Percentiles rank a stretch among this genome's conserved stretches.
phyloP scores from a whole-genome alignment of 805 yeast species.

The Candida loeiensis region DNA sequence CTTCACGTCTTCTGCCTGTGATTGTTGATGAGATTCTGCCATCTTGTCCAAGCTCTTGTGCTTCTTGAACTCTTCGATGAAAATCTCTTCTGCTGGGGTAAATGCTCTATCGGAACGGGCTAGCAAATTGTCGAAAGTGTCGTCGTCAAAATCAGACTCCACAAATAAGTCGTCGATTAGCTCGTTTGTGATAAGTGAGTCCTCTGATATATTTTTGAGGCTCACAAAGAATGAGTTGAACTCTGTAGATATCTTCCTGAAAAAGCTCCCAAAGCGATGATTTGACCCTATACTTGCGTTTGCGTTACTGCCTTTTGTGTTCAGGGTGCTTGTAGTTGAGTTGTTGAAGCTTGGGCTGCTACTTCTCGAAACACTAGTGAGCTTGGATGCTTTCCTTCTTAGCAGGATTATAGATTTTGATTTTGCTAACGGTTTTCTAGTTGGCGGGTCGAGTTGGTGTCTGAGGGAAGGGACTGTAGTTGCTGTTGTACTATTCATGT shows the following conservation, averaged over 20 bases:
- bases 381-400: conserved; percentile 5
- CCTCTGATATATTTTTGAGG: conserved; percentile 46
- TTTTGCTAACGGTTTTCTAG: background rate
- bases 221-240: conserved; percentile 32
- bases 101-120: conserved; percentile 17
- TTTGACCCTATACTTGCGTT: background rate
- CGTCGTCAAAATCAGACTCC: conserved; percentile 31
- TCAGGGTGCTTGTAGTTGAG: background rate
- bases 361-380: background rate
- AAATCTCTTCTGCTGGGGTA: conserved; percentile 28
- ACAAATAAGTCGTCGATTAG: conserved; percentile 49
- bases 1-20: conserved; percentile 12
- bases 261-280: conserved; percentile 16
- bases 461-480: background rate
- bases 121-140: conserved; percentile 19
- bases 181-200: conserved; percentile 47
- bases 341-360: background rate
- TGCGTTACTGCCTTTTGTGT: background rate
- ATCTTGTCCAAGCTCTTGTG: conserved; percentile 31
- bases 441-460: conserved; percentile 1
- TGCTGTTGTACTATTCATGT: background rate
- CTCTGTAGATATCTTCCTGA: conserved; percentile 38
- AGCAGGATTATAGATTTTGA: conserved; percentile 7
- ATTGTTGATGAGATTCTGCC: conserved; percentile 20
- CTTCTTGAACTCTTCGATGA: conserved; percentile 30